Percentiles rank a stretch among this genome's conserved stretches.
Evolutionary conservation across 2,329 filamentous ascomycete species (phyloP).

Genomic region (Aurifilum marmelostoma): DNA sequence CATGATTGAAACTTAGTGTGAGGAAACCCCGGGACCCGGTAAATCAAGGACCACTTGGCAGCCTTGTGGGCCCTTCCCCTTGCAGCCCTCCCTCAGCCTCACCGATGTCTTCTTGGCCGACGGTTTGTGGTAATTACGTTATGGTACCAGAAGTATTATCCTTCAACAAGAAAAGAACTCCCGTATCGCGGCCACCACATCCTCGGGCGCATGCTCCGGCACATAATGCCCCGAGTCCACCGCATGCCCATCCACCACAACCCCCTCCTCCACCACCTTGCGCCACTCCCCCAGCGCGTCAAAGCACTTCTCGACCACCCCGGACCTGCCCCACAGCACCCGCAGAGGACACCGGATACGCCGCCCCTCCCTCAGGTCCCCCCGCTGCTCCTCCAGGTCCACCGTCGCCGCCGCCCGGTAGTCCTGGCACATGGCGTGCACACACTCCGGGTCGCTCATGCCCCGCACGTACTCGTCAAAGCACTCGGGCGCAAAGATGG

Average conservation of each 20-base stretch:
- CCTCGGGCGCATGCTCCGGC: constrained; percentile 54
- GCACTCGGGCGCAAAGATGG: constrained; percentile 40
- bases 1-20: no score
- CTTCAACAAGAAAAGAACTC: constrained; percentile 39
- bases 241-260: constrained; percentile 43
- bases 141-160: no score
- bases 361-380: constrained; percentile 47
- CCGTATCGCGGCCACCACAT: constrained; percentile 45
- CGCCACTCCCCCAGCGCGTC: constrained; percentile 55
- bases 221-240: constrained; percentile 55
- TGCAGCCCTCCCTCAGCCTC: neutral
- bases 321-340: constrained; percentile 54
- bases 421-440: constrained; percentile 58
- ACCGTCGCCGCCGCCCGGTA: constrained; percentile 56
- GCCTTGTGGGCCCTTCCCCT: no score
- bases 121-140: no score
- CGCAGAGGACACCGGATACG: constrained; percentile 51
- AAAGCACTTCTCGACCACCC: constrained; percentile 53
- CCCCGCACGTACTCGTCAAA: constrained; percentile 47
- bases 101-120: no score
- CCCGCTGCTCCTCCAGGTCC: constrained; percentile 54
- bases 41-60: neutral
- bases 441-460: constrained; percentile 44
- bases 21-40: no score
- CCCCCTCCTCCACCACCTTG: constrained; percentile 43